These are phyloP conservation scores for Clitopilus passeckerianus DNA, from an alignment of 768 basidiomycete genomes.

Conservation along the genomic window DNA sequence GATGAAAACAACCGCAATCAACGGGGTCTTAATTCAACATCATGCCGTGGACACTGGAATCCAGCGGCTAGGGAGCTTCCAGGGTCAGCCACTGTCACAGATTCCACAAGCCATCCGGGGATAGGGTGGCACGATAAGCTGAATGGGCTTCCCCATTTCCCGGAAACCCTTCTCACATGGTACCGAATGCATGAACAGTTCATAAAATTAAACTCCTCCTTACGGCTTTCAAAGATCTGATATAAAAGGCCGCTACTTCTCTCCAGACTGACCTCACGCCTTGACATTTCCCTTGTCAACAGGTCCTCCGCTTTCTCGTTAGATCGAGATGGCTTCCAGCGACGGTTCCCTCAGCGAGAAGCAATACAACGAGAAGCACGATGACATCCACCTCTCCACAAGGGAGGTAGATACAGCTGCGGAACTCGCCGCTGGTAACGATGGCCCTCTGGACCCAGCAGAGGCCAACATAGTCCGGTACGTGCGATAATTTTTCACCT, in stretches of 20 bases:
- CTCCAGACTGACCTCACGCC: background rate
- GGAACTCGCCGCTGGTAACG: constrained; percentile 42
- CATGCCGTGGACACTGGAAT: background rate
- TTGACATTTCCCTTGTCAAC: background rate
- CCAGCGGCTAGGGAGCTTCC: background rate
- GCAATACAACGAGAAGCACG: constrained; percentile 22
- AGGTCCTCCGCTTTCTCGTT: background rate
- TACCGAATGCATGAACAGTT: background rate
- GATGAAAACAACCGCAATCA: background rate
- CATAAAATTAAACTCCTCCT: background rate
- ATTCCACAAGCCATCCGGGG: background rate
- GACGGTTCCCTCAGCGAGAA: constrained; percentile 12
- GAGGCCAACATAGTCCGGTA: constrained; percentile 52
- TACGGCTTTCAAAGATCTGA: background rate
- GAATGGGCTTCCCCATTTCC: background rate
- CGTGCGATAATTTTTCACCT: constrained; percentile 2
- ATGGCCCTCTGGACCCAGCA: constrained; percentile 39
- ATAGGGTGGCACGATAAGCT: background rate
- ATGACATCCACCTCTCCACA: constrained; percentile 31
- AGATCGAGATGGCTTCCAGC: background rate
- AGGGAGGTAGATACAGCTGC: constrained; percentile 61
- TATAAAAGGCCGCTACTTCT: background rate
- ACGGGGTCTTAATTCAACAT: background rate
- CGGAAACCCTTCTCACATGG: background rate
- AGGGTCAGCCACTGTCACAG: background rate